Evolutionary conservation across 176 grass and related monocot species (phyloP), one percentile per base, ranked within the genome.

Genomic region (Melocanna baccifera): DNA sequence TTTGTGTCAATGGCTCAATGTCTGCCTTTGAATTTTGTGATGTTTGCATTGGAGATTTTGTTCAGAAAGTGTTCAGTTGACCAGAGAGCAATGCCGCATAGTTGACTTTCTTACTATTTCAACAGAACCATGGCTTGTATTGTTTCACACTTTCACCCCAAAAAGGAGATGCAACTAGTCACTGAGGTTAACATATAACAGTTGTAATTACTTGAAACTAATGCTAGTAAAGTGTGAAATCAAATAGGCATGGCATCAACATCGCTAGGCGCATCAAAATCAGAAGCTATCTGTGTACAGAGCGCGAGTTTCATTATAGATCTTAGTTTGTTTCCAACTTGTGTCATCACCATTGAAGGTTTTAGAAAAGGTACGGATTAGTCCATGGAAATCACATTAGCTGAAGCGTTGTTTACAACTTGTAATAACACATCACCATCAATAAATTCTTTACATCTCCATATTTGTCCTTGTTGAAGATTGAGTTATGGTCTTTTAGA

Each of bases 81-180:
- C 69, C 41, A 34, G 25, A 73, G 7, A 12, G 57, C 26, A n/a
- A 12, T 32, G 18, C 71, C 50, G 76, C 20, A 28, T 9, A 5
- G 39, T 75, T 81, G 76, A 89, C 71, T 13, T 75, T 30, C 78
- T 55, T 86, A 7, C 78, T 66, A 16, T 58, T 83, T 86, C 88
- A 90, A 82, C 37, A 63, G 45, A 66, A 28, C 20, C 22, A 12
- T 4, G 34, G 19, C 23, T 64, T 40, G 8, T 36, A 37, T 20
- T 12, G 30, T 23, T 22, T 30, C 39, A 32, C 0, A 34, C 34
- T 50, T 16, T 50, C 4, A 5, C 14, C 23, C 12, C 8, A 1
- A 26, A 63, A 47, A 18, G 16, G 1, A 66, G 25, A 20, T 11
- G 52, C 69, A 57, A 57, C 1, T 43, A 48, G 36, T 22, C 48